Conservation (phyloP, 78 protist genomes). For the Mastigamoeba balamuthi region DNA sequence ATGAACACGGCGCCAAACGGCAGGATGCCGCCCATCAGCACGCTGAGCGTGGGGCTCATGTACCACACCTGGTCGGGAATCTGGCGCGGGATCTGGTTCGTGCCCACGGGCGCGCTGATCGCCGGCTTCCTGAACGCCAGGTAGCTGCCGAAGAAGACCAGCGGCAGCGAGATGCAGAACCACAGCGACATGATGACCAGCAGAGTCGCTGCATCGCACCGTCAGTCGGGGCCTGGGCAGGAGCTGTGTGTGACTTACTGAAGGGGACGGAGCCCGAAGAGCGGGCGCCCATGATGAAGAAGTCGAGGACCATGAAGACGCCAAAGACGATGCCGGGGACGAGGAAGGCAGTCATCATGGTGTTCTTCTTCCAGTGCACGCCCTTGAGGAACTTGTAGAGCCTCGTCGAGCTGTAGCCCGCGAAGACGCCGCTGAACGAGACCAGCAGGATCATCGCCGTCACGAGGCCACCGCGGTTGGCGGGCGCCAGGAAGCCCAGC, state of each 20-base stretch:
- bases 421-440: conserved; percentile 62
- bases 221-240: no score
- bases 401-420: conserved; percentile 78
- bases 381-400: conserved; percentile 70
- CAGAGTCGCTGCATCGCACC: conserved; percentile 20
- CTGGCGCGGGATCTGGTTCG: conserved; percentile 87
- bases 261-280: conserved; percentile 82
- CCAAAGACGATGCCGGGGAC: conserved; percentile 55
- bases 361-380: conserved; percentile 62
- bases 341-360: conserved; percentile 41
- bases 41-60: conserved; percentile 68
- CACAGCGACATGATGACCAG: conserved; percentile 68
- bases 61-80: conserved; percentile 84
- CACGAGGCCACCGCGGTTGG: conserved; percentile 82
- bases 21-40: conserved; percentile 84
- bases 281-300: conserved; percentile 62
- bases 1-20: conserved; percentile 93
- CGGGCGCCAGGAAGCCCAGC: conserved; percentile 94
- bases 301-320: conserved; percentile 66
- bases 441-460: conserved; percentile 75
- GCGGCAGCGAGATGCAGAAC: conserved; percentile 90
- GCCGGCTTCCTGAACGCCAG: conserved; percentile 71
- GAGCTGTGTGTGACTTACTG: no score
- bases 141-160: conserved; percentile 85
- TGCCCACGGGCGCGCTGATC: conserved; percentile 58